Base-by-base conservation (phyloP, 371 early-diverging fungal genomes). In the Mortierella sp. region DNA sequence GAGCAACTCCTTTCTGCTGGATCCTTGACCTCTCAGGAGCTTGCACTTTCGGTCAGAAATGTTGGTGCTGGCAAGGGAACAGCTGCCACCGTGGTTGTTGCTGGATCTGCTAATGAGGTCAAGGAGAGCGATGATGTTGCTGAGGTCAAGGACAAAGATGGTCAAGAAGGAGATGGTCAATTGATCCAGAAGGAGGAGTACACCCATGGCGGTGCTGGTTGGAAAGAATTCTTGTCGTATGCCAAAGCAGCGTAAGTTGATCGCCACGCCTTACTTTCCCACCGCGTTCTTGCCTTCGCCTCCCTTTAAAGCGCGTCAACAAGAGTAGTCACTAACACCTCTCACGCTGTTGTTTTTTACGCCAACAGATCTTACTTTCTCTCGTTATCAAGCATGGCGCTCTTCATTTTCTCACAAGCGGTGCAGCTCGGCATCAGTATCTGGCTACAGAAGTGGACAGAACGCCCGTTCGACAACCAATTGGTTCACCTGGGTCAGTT, bases 201-300 rank as follows among this genome's bases (percentile, higher is more conserved):
- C 26, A 84, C 82, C 0, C 88, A 76, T 0, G 96, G 97, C 28
- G 89, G 91, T 59, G 37, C 64, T 64, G 37, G 64, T 3, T 89
- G 83, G 77, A 85, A 79, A 26, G 95, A 95, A 3, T 96, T 96
- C 86, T 82, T 81, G 61, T 82, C 91, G n/a, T 98, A 96, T 84
- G 89, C 93, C 40, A 90, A 92, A 50, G 75, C 75, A 31, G 64
- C 64, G 75, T 74, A 72, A n/a, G 73, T 72, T 21, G 9, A 1
- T 21, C 21, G 16, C 9, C 34, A 5, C 19, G 5, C 19, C 16
- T 64, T 37, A 5, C 3, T 31, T 46, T 46, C n/a, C n/a, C 34
- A 9, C n/a, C 48, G 44, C 26, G 1, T 69, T 46, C 10, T 3
- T 67, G 6, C 24, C 24, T 69, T 28, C 4, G 14, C 11, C 3